Percentiles rank a stretch among this genome's conserved stretches.
Conservation (phyloP, 2,329 filamentous ascomycete genomes). For the Basipetospora chlamydospora region DNA sequence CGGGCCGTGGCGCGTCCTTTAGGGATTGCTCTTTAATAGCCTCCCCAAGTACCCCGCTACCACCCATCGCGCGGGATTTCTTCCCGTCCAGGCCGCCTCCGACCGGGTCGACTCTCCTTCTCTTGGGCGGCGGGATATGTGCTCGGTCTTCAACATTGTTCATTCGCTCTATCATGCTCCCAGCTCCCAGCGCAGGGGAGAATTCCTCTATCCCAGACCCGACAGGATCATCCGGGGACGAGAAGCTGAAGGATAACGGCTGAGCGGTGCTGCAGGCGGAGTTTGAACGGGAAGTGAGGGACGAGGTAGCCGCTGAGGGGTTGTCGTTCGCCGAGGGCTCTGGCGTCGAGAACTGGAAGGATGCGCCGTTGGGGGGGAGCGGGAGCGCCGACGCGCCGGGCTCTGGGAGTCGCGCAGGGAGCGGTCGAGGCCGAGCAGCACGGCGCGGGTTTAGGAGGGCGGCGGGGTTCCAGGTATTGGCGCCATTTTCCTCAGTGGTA, state of each 20-base stretch:
- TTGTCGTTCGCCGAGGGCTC: not conserved
- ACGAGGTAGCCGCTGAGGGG: not conserved
- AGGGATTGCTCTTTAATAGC: conserved; percentile 45
- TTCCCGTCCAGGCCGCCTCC: conserved; percentile 27
- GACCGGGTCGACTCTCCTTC: conserved; percentile 34
- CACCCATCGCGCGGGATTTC: conserved; percentile 27
- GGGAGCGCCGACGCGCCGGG: not conserved
- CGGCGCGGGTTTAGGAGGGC: conserved; percentile 24
- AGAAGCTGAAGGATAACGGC: conserved; percentile 2
- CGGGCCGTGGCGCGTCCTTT: conserved; percentile 14
- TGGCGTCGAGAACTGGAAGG: not conserved
- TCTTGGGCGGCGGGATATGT: conserved; percentile 44
- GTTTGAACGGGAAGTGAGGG: not conserved
- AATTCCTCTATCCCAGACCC: conserved; percentile 8
- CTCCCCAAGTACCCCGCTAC: conserved; percentile 46
- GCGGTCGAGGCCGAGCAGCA: conserved; percentile 39
- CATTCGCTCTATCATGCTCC: conserved; percentile 57
- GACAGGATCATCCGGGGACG: conserved; percentile 2
- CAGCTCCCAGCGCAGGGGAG: no score
- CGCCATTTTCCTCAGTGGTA: not conserved
- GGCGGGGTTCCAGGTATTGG: conserved; percentile 25
- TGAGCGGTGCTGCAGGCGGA: not conserved
- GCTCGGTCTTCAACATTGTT: conserved; percentile 59
- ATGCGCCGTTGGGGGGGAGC: not conserved
- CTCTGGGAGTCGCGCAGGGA: conserved; percentile 32